Percentiles rank a stretch among this genome's conserved stretches.
Evolutionary conservation across 768 basidiomycete species (phyloP).

Genomic region (Boletus reticulatus): DNA sequence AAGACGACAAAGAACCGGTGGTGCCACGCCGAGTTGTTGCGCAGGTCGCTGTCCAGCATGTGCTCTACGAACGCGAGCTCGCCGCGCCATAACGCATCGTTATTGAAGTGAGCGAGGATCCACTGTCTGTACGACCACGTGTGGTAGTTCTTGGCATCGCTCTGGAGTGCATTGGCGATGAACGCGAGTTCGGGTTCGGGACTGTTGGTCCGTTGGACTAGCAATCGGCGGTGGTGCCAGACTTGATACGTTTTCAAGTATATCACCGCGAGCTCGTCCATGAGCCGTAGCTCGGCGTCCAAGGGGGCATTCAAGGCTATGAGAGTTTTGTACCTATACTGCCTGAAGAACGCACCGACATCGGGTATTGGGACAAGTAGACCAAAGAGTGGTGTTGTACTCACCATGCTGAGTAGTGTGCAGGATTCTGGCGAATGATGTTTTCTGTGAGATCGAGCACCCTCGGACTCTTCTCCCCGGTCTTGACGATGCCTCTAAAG

Average conservation of each 20-base stretch:
- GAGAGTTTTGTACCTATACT: slow-evolving; percentile 90
- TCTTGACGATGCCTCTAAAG: slow-evolving; percentile 80
- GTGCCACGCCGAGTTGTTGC: slow-evolving; percentile 99
- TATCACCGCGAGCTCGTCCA: slow-evolving; percentile 82
- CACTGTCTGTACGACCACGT: slow-evolving; percentile 99
- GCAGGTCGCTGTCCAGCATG: slow-evolving; percentile 70
- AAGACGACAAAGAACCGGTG: slow-evolving; percentile 90
- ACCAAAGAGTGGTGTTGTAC: slow-evolving; percentile 18
- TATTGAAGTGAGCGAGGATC: slow-evolving; percentile 82
- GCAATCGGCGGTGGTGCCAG: slow-evolving; percentile 88
- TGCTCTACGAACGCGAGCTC: slow-evolving; percentile 76
- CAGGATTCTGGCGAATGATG: slow-evolving; percentile 90
- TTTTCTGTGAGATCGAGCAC: slow-evolving; percentile 86
- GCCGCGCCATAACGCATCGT: slow-evolving; percentile 63
- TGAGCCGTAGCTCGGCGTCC: slow-evolving; percentile 73
- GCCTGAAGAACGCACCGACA: slow-evolving; percentile 50
- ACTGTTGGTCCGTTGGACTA: slow-evolving; percentile 55
- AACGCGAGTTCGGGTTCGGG: slow-evolving; percentile 75
- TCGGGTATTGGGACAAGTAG: not conserved
- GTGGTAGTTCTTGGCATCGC: slow-evolving; percentile 96
- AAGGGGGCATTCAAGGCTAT: slow-evolving; percentile 64
- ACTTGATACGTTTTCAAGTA: slow-evolving; percentile 97
- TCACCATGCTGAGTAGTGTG: slow-evolving; percentile 96
- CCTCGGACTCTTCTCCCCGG: slow-evolving; percentile 74
- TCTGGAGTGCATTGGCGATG: slow-evolving; percentile 65